These are phyloP conservation scores for Aspergillus aculeatinus DNA, from an alignment of 2,329 filamentous ascomycete genomes.

Conservation along the genomic window DNA sequence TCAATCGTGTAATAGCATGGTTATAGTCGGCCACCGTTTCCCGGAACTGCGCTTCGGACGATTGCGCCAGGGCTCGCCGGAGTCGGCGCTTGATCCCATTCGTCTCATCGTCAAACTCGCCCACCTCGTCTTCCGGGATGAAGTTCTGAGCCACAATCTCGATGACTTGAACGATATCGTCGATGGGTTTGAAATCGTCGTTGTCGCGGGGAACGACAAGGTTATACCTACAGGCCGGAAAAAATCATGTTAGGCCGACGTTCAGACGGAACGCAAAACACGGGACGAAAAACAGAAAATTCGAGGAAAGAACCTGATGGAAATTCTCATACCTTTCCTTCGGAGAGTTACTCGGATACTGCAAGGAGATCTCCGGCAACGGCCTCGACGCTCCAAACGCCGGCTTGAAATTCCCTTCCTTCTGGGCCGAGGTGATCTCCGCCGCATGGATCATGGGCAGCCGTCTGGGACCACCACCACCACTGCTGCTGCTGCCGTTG, in stretches of 20 bases:
- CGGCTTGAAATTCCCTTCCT: constrained; percentile 51
- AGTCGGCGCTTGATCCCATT: constrained; percentile 74
- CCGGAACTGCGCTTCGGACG: constrained; percentile 70
- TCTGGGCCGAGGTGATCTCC: constrained; percentile 47
- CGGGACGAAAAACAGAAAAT: background rate
- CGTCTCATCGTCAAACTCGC: constrained; percentile 68
- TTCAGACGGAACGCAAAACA: background rate
- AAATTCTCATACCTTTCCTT: constrained; percentile 60
- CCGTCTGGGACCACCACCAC: constrained; percentile 23
- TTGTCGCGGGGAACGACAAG: constrained; percentile 76
- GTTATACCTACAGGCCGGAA: constrained; percentile 56
- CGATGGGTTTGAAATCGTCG: constrained; percentile 65
- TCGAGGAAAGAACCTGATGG: background rate
- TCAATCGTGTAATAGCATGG: constrained; percentile 61
- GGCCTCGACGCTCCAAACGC: constrained; percentile 49
- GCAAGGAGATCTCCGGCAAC: constrained; percentile 61
- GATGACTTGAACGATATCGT: constrained; percentile 70
- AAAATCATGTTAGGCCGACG: background rate
- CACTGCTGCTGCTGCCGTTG: background rate
- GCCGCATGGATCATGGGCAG: constrained; percentile 51
- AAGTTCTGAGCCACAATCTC: constrained; percentile 72
- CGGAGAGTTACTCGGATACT: constrained; percentile 75
- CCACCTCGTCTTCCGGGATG: constrained; percentile 67
- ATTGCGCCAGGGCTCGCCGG: constrained; percentile 68
- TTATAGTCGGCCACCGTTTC: constrained; percentile 77